Base-by-base conservation (phyloP, 2,329 filamentous ascomycete species). In the Microcyclospora pomicola region DNA sequence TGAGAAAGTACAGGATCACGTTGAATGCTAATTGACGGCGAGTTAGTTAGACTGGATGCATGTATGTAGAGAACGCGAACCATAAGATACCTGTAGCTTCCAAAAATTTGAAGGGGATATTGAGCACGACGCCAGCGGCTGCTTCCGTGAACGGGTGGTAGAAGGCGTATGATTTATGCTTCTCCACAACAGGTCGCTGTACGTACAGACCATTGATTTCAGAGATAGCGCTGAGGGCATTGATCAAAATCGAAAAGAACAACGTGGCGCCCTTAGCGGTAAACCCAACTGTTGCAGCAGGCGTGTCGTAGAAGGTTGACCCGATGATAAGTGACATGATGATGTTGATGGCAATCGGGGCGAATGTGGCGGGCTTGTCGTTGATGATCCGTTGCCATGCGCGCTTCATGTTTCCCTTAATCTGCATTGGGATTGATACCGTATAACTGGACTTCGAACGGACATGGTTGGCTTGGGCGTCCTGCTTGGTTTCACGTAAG, bases 141-240 rank as follows among this genome's bases (percentile, higher is more conserved):
- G 72, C 71, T 45, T 77, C 72, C 1, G 53, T 53, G 6, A 49
- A 32, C 12, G 58, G 56, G 33, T 56, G 57, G 32, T 60, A 60
- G 37, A 59, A 52, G 6, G 62, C 61, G 43, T 65, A 68, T 1
- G 55, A 59, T 14, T 58, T 56, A 35, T 68, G 65, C 41, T 67
- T 67, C 43, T 65, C 63, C 9, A 68, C 59, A 33, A 69, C 66
- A 1, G 65, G 63, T 2, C 66, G 55, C 41, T 67, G 63, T 3
- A 56, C 56, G 42, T 66, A 68, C 6, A 67, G 51, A 1, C 80
- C 84, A 33, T 88, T 64, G 55, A 93, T 88, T 47, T 80, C 75
- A 1, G 66, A 62, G 36, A 77, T 71, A 7, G 72, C 67, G 0
- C 63, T 67, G 13, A 78, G 56, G 2, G 73, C 73, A 44, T 75